A percentile compares a stretch with the other conserved stretches of the same genome.
Conservation (phyloP, 2,329 filamentous ascomycete genomes). For the Akanthomyces muscarius region DNA sequence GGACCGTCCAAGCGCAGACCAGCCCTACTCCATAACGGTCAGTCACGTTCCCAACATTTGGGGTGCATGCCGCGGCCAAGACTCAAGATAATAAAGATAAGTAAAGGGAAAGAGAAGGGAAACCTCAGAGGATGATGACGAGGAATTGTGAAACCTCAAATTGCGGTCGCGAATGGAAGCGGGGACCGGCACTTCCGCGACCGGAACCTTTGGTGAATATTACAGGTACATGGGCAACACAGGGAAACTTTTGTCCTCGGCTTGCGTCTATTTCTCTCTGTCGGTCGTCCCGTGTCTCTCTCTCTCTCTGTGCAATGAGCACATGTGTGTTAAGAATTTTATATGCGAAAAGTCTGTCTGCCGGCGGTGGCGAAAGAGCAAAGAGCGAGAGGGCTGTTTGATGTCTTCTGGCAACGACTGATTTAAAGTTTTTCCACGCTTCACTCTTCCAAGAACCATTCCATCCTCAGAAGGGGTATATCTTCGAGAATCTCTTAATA, state of each 20-base stretch:
- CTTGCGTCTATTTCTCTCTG: too few relatives aligned
- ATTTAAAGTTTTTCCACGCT: background rate
- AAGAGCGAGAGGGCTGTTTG: too few relatives aligned
- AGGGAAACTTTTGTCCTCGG: background rate
- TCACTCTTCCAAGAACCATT: background rate
- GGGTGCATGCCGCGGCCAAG: too few relatives aligned
- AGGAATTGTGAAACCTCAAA: background rate
- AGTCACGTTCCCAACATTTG: too few relatives aligned
- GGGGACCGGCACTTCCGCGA: background rate
- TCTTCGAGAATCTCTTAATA: too few relatives aligned
- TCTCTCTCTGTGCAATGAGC: too few relatives aligned
- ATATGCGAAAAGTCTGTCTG: too few relatives aligned
- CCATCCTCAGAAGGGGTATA: too few relatives aligned
- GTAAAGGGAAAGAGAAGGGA: background rate
- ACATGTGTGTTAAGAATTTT: too few relatives aligned
- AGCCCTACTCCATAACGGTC: background rate
- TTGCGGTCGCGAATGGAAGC: background rate
- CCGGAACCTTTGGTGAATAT: background rate
- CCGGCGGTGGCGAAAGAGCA: too few relatives aligned
- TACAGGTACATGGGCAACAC: background rate
- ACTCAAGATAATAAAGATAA: too few relatives aligned
- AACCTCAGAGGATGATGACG: background rate
- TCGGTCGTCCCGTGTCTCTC: too few relatives aligned
- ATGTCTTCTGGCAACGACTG: background rate
- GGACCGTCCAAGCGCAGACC: background rate